Evolutionary conservation across 2,329 filamentous ascomycete species (phyloP), one percentile per base, ranked within the genome.

Genomic region (Pseudocercospora macadamiae): DNA sequence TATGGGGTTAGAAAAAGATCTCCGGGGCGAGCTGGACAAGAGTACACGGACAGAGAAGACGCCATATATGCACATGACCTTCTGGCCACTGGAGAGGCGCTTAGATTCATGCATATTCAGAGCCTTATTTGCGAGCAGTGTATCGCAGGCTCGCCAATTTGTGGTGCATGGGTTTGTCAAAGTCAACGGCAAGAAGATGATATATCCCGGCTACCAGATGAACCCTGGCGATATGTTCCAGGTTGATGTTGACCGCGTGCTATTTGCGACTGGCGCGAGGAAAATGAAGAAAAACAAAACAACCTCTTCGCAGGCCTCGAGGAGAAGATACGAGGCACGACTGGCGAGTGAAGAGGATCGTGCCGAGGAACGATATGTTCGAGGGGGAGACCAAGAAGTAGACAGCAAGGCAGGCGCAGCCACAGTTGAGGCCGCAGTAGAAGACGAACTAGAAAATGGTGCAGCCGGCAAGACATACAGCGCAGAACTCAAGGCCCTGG

Each of bases 141-240:
- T 90, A 32, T 84, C 93, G 66, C 95, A 99, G 77, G 96, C 96
- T 12, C 86, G 93, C 66, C 93, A 97, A 69, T 96, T 97, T 72
- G 90, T 96, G 59, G 85, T 96, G 25, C 95, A 99, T 76, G 95
- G 95, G 25, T 87, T 87, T 60, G 95, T 99, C 62, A 96, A 87
- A 71, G 95, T 99, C 73, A 99, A 99, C 79, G 95, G 95, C 63
- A 92, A 96, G 78, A 93, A 92, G 93, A 96, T 97, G 90, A 82
- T 84, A 64, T 90, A 95, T 72, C 93, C 95, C 7, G 89, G 91
- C 55, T 99, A 99, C 75, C 87, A 92, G 65, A 84, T 99, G 36
- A 99, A 99, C 75, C 96, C 95, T 2, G 95, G 95, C 67, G 95
- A 99, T 74, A 91, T 99, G 86, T 99, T 99, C 82, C 91, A 96